Percentiles rank a stretch among this genome's conserved stretches.
Evolutionary conservation across 345 rosid genomes (phyloP).

Genomic region (Ceriops decandra): DNA sequence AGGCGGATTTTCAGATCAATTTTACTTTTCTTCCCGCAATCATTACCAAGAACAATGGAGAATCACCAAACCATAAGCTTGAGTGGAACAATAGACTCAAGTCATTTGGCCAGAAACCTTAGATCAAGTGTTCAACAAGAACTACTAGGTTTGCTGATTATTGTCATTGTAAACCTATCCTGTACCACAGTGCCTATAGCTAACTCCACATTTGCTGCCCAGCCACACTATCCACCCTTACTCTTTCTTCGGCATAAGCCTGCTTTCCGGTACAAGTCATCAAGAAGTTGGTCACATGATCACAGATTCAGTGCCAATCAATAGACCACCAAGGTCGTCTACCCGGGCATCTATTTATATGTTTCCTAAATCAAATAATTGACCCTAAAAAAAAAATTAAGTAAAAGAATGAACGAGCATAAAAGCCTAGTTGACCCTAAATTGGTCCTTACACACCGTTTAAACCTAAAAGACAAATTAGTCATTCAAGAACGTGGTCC

Average conservation of each 20-base stretch:
- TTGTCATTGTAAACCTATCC: not conserved
- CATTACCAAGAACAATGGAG: not conserved
- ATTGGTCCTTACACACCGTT: too few relatives aligned
- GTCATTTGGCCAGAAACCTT: not conserved
- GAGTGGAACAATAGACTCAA: not conserved
- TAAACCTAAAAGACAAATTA: too few relatives aligned
- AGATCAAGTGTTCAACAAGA: too few relatives aligned
- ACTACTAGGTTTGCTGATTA: too few relatives aligned
- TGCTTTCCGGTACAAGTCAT: not conserved
- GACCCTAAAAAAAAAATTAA: not conserved
- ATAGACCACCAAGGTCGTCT: not conserved
- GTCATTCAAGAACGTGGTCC: too few relatives aligned
- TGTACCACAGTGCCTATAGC: not conserved
- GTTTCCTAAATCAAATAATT: not conserved
- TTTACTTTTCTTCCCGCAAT: constrained; percentile 3
- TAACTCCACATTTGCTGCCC: not conserved
- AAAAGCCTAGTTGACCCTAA: too few relatives aligned
- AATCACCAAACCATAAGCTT: too few relatives aligned
- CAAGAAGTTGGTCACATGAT: not conserved
- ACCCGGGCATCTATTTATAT: not conserved
- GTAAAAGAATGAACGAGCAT: not conserved
- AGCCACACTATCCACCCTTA: constrained; percentile 1
- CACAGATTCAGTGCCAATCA: not conserved
- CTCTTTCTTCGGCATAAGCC: constrained; percentile 2
- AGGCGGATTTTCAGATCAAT: constrained; percentile 6